Conservation (phyloP, 2,329 filamentous ascomycete genomes). For the Beauveria rudraprayagi region DNA sequence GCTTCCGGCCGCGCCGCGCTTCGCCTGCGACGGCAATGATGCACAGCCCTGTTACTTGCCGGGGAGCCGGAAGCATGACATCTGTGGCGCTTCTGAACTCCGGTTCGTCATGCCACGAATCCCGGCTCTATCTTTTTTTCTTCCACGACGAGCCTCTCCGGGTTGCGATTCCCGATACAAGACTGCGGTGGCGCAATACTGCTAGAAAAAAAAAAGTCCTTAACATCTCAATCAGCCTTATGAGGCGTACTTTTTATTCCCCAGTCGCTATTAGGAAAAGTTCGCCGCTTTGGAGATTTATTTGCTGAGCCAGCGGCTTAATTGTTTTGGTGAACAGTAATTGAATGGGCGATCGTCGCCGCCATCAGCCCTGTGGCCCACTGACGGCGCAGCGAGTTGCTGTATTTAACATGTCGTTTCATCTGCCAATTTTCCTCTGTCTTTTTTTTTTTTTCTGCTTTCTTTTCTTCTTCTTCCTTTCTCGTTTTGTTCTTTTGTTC, state of each 20-base stretch:
- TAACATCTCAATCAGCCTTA: background rate
- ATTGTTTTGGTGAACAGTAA: background rate
- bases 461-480: no score
- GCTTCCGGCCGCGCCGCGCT: background rate
- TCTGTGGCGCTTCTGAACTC: slow-evolving; percentile 1
- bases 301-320: background rate
- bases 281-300: background rate
- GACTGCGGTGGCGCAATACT: background rate
- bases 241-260: background rate
- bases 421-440: no score
- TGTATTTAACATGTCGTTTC: no score
- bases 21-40: background rate
- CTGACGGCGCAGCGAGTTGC: no score
- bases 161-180: background rate
- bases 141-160: background rate
- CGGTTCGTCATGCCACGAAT: background rate
- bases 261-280: no score
- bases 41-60: slow-evolving; percentile 4
- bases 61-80: slow-evolving; percentile 1
- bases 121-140: background rate
- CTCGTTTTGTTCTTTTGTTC: no score
- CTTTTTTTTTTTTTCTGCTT: no score
- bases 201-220: background rate
- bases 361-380: no score
- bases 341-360: no score